Base-by-base conservation (phyloP, 352 stramenopile species). In the Phytophthora foliorum region DNA sequence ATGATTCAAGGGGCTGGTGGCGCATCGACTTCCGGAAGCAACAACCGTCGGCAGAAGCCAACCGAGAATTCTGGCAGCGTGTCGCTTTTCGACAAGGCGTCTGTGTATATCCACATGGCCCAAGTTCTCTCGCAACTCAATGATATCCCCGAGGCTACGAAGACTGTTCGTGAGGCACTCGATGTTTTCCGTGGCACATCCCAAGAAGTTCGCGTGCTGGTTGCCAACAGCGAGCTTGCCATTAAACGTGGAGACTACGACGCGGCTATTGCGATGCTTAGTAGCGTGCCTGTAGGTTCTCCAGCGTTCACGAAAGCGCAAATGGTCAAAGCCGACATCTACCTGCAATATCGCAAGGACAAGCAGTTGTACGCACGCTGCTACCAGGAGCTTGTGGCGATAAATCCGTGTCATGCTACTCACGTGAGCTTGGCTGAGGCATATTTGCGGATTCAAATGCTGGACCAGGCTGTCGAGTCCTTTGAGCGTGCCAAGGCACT, bases 301-400 rank as follows among this genome's bases (percentile, higher is more conserved):
- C 87, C 90, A 5, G 82, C 87, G 2, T 98, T 97, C 64, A 69
- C 78, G 5, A 94, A 90, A 63, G 91, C 91, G 8, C 92, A 98
- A 69, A 93, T 97, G 69, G 79, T 97, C 56, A 98, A 98, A 65
- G 96, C 95, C 16, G 90, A 97, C 53, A 98, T 98, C 52, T 98
- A 96, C 58, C 78, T 99, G 21, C 88, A 88, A 54, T 88, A 98
- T 62, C 81, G 88, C 50, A 96, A 98, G 44, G 94, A 99, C 76
- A 98, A 97, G 61, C 63, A 89, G 24, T 68, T 86, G 36, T 99
- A 97, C 74, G 88, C 84, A 17, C 82, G 88, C 9, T 98, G 93
- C 65, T 98, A 93, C 66, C 79, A 93, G 63, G 87, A 98, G 41
- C 76, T 98, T 14, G 92, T 97, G 24, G 80, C 88, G 16, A 74